These are phyloP conservation scores for Salix koriyanagi DNA, from an alignment of 345 rosid genomes.

Conservation along the genomic window DNA sequence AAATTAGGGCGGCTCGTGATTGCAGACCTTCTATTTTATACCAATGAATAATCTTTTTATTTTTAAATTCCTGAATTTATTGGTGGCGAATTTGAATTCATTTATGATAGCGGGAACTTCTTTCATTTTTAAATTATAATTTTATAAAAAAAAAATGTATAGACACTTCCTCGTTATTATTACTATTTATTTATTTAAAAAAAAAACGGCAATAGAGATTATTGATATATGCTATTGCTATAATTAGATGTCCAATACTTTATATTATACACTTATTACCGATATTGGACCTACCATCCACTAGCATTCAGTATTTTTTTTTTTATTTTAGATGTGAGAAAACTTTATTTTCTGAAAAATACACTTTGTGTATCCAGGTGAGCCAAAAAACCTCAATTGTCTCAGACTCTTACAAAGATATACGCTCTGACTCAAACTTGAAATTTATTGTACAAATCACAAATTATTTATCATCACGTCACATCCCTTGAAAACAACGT, in stretches of 20 bases:
- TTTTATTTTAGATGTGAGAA: too few species aligned
- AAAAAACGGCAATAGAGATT: background rate
- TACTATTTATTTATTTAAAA: too few species aligned
- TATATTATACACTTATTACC: background rate
- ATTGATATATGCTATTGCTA: background rate
- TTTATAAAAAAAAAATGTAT: too few species aligned
- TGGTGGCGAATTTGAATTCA: slow-evolving; percentile 20
- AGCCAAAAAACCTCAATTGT: fast-evolving
- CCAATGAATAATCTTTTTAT: too few species aligned
- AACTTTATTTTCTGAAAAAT: fast-evolving
- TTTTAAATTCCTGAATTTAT: background rate
- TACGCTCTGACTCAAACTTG: fast-evolving
- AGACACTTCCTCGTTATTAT: too few species aligned
- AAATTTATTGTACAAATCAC: fast-evolving
- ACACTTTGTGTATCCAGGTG: fast-evolving
- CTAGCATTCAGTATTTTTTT: too few species aligned
- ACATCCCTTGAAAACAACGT: fast-evolving
- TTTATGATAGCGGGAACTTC: slow-evolving; percentile 19
- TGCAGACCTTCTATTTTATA: too few species aligned
- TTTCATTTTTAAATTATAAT: too few species aligned
- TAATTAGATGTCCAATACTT: background rate
- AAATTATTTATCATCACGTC: fast-evolving
- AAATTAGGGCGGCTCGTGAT: too few species aligned
- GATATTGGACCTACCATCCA: background rate
- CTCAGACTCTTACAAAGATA: fast-evolving